Percentiles rank a stretch among this genome's conserved stretches.
Conservation (phyloP, 306 rosid genomes). For the Trifolium pratense region DNA sequence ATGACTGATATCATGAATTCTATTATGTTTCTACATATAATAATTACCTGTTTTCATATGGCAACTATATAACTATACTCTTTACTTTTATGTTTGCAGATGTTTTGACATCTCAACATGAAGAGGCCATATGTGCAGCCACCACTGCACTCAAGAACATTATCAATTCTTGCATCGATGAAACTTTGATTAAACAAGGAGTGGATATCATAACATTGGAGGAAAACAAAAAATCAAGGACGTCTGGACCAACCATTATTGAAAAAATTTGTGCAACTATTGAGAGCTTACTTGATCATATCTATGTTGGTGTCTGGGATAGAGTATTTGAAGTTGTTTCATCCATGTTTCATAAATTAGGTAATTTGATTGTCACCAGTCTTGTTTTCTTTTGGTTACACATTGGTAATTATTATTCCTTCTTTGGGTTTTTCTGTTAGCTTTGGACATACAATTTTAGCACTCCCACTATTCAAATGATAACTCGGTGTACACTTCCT, state of each 20-base stretch:
- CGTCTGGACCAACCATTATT: constrained; percentile 74
- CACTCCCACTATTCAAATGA: no score
- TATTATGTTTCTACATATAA: constrained; percentile 7
- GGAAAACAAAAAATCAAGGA: constrained; percentile 46
- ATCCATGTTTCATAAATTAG: constrained; percentile 75
- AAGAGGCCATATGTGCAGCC: constrained; percentile 78
- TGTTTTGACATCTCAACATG: constrained; percentile 81
- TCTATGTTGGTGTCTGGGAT: constrained; percentile 69
- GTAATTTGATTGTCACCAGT: constrained; percentile 45
- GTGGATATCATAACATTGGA: constrained; percentile 61
- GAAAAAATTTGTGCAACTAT: constrained; percentile 74
- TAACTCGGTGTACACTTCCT: neutral
- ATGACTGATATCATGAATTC: neutral
- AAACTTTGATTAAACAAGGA: constrained; percentile 73
- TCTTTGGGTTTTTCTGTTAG: neutral
- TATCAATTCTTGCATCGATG: constrained; percentile 75
- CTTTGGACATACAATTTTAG: neutral
- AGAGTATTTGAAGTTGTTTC: constrained; percentile 75
- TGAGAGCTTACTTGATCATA: constrained; percentile 81
- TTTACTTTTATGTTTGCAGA: constrained; percentile 56
- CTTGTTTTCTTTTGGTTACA: constrained; percentile 13
- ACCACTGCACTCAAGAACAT: constrained; percentile 64
- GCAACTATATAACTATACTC: constrained; percentile 15
- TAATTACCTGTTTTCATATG: constrained; percentile 7
- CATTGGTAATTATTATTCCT: neutral